Base-by-base conservation (phyloP, 805 yeast genomes). In the Myxozyma nipponensis region DNA sequence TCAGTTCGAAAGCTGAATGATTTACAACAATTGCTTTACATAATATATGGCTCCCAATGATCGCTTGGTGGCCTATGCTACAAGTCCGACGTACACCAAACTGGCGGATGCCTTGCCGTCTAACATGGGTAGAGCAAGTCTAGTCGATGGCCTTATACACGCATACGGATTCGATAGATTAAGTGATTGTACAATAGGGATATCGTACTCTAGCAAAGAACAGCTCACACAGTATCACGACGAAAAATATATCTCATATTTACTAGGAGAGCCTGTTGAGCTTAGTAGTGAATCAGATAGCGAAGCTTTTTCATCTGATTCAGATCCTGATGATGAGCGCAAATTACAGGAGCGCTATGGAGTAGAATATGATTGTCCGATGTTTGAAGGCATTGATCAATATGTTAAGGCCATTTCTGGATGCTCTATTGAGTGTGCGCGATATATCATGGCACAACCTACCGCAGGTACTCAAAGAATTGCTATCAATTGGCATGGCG, bases 401-500 rank as follows among this genome's bases (percentile, higher is more conserved):
- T 83, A 84, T 58, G 74, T 78, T 3, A 63, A 62, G 19, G 64
- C 69, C 0, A 65, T 74, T 0, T 79, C 84, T 0, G 86, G 86
- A 0, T 77, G 87, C 0, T 78, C 86, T 1, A 54, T 84, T 9
- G 62, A 74, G 9, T 70, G 82, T 7, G 79, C 78, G 0, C 64
- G 66, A 4, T 70, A 68, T 59, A 23, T 40, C 22, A 39, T 47
- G 39, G 18, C 37, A 13, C 42, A 40, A 7, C 25, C 10, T 2
- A 23, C 30, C 7, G 19, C 24, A 18, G 23, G 25, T 30, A 35
- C 26, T 15, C 59, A 34, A 48, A 44, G 63, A 7, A 66, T 78
- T 1, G 81, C 77, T 1, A 71, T 85, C 40, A 83, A 83, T 61
- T 85, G 89, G 89, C 77, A 79, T 60, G 95, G 95, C 4, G 95